Evolutionary conservation across 2,329 filamentous ascomycete species (phyloP).

Genomic region (Ophiostoma ulmi): DNA sequence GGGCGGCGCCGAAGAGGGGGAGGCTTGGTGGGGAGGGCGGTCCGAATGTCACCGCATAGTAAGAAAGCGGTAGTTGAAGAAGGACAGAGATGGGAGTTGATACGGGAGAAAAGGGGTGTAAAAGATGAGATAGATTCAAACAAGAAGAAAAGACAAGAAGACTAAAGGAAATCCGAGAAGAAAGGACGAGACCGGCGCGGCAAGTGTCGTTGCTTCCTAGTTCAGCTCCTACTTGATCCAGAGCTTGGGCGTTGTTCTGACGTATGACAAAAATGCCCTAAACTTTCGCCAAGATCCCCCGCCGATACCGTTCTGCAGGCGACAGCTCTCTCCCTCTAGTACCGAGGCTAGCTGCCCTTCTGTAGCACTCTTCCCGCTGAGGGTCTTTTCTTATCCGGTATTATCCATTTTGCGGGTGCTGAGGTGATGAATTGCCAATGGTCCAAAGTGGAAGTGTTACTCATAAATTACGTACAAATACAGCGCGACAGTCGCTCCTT

Average conservation of each 20-base stretch:
- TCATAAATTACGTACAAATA: neutral
- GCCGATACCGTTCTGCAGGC: conserved; percentile 6
- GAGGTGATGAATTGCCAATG: no score
- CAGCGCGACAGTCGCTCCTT: neutral
- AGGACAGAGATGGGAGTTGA: neutral
- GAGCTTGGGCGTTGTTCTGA: conserved; percentile 6
- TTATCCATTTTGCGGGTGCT: neutral
- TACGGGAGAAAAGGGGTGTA: no score
- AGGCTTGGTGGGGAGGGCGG: neutral
- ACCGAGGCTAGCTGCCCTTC: neutral
- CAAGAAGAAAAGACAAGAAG: neutral
- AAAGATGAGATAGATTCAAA: neutral
- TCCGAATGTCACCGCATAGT: conserved; percentile 13
- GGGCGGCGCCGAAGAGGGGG: neutral
- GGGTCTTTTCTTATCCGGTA: conserved; percentile 1
- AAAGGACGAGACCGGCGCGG: neutral
- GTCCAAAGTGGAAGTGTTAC: neutral
- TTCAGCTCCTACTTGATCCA: neutral
- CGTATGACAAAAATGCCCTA: neutral
- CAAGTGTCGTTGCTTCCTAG: neutral
- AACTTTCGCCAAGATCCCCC: conserved; percentile 1
- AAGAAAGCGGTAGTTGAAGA: neutral
- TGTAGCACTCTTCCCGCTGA: neutral
- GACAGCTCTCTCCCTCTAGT: neutral
- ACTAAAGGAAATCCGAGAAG: neutral